Conservation (phyloP, 2,329 filamentous ascomycete genomes). For the Lachnellula arida region DNA sequence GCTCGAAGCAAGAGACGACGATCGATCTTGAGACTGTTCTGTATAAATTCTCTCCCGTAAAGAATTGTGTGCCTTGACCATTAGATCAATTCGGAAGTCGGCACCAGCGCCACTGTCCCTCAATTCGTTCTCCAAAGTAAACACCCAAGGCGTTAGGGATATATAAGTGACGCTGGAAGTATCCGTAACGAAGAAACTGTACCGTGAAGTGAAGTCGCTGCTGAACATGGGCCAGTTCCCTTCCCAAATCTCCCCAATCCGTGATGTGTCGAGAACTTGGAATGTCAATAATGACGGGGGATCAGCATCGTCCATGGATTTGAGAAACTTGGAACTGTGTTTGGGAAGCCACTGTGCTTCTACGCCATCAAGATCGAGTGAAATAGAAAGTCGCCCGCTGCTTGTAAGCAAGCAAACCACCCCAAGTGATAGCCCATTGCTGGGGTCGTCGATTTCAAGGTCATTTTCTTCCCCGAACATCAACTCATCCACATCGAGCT, state of each 20-base stretch:
- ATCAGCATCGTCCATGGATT: slow-evolving; percentile 35
- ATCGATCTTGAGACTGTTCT: slow-evolving; percentile 42
- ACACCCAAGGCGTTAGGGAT: slow-evolving; percentile 59
- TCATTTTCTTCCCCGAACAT: slow-evolving; percentile 63
- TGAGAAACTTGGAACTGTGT: slow-evolving; percentile 43
- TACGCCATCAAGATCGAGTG: slow-evolving; percentile 56
- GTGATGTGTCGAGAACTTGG: slow-evolving; percentile 58
- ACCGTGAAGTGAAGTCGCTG: slow-evolving; percentile 55
- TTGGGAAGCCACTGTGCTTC: slow-evolving; percentile 63
- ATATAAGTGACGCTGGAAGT: slow-evolving; percentile 55
- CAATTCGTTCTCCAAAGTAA: slow-evolving; percentile 58
- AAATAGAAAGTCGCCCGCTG: slow-evolving; percentile 57
- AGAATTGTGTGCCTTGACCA: slow-evolving; percentile 54
- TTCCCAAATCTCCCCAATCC: slow-evolving; percentile 48
- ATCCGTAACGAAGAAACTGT: slow-evolving; percentile 59
- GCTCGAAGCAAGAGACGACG: slow-evolving; percentile 48
- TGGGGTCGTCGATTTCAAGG: slow-evolving; percentile 50
- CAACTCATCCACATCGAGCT: slow-evolving; percentile 54
- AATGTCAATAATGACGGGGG: slow-evolving; percentile 53
- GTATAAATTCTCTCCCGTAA: slow-evolving; percentile 53
- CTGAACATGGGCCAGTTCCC: slow-evolving; percentile 61
- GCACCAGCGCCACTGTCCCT: slow-evolving; percentile 52
- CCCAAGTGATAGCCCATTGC: slow-evolving; percentile 56
- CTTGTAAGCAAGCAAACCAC: slow-evolving; percentile 56
- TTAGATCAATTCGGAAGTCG: slow-evolving; percentile 56